These are phyloP conservation scores for Pleurotus tuoliensis DNA, from an alignment of 768 basidiomycete species.

Conservation along the genomic window DNA sequence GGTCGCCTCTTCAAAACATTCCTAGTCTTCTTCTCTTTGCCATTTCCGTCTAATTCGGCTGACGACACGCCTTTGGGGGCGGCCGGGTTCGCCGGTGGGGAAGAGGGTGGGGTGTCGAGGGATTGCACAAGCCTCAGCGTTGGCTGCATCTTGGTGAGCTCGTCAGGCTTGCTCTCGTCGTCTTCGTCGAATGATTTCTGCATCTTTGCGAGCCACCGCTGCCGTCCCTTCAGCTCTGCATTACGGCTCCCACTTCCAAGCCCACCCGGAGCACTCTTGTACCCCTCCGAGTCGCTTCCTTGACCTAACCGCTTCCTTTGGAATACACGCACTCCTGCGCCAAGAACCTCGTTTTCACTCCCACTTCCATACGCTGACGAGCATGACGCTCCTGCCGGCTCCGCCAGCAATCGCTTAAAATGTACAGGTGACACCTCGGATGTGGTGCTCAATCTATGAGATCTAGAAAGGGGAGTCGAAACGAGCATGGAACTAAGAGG, in stretches of 20 bases:
- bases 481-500: neutral
- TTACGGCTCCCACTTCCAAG: neutral
- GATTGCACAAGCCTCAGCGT: conserved; percentile 1
- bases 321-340: neutral
- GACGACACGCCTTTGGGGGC: neutral
- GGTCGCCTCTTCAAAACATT: conserved; percentile 9
- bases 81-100: neutral
- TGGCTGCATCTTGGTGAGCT: neutral
- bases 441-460: conserved; percentile 1
- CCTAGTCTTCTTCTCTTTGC: conserved; percentile 4
- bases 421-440: conserved; percentile 10
- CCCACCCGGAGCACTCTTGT: conserved; percentile 1
- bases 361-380: neutral
- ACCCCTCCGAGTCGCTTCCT: conserved; percentile 5
- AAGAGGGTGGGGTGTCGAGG: conserved; percentile 1
- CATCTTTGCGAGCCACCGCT: conserved; percentile 2
- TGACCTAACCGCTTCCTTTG: neutral
- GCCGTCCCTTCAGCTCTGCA: conserved; percentile 1
- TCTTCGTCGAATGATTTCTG: neutral
- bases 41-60: neutral
- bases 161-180: neutral
- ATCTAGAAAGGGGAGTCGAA: neutral
- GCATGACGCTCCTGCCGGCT: conserved; percentile 17
- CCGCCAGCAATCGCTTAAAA: conserved; percentile 33
- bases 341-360: conserved; percentile 1